phyloP scores from a whole-genome alignment of 2,329 filamentous ascomycete species.

The Fusarium sp. region DNA sequence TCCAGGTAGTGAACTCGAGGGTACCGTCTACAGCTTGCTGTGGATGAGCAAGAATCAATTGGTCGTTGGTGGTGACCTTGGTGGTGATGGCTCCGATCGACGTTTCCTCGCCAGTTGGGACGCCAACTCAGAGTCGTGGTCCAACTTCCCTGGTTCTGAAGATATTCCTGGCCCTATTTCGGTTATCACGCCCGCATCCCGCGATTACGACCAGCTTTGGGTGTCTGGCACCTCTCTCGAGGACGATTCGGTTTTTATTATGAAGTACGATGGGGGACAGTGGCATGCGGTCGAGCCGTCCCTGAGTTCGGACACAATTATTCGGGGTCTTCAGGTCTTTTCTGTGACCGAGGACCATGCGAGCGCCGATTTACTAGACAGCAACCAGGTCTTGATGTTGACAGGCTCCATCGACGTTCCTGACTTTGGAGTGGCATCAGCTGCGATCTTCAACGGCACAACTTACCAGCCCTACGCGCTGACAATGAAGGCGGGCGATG shows the following conservation, averaged over 20 bases:
- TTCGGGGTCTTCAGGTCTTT: slow-evolving; percentile 85
- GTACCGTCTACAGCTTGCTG: slow-evolving; percentile 74
- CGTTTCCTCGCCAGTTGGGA: slow-evolving; percentile 79
- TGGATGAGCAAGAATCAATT: slow-evolving; percentile 80
- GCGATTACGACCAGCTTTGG: slow-evolving; percentile 80
- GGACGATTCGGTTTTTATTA: slow-evolving; percentile 77
- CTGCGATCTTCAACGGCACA: slow-evolving; percentile 87
- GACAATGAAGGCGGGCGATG: slow-evolving; percentile 71
- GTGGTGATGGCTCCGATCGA: slow-evolving; percentile 66
- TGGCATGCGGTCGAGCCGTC: slow-evolving; percentile 73
- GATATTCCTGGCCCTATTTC: slow-evolving; percentile 82
- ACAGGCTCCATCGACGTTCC: slow-evolving; percentile 84
- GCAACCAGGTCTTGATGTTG: slow-evolving; percentile 78
- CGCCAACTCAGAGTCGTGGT: slow-evolving; percentile 72
- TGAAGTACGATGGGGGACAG: slow-evolving; percentile 79
- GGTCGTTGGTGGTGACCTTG: slow-evolving; percentile 80
- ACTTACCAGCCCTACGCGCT: slow-evolving; percentile 81
- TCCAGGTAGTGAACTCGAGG: slow-evolving; percentile 76
- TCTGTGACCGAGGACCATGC: slow-evolving; percentile 74
- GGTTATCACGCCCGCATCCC: slow-evolving; percentile 77
- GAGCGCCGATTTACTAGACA: slow-evolving; percentile 68
- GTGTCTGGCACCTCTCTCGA: slow-evolving; percentile 72
- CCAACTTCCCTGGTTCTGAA: slow-evolving; percentile 66
- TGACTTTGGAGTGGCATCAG: slow-evolving; percentile 81
- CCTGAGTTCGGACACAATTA: slow-evolving; percentile 71